A percentile compares a stretch with the other conserved stretches of the same genome.
phyloP scores from a whole-genome alignment of 2,329 filamentous ascomycete species.

The Lasiodiplodia citricola region DNA sequence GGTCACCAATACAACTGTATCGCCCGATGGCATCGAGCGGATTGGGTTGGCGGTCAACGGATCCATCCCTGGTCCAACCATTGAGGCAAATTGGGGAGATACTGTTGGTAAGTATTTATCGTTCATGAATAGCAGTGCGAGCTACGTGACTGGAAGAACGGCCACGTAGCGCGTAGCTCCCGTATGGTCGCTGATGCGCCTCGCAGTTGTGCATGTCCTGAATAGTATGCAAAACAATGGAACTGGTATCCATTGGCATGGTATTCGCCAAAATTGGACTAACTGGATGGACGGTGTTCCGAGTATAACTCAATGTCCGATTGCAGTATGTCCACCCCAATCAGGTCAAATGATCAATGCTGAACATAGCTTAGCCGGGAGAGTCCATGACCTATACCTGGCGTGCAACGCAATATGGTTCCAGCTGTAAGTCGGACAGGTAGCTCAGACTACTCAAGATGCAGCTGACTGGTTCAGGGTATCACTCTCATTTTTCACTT shows the following conservation, averaged over 20 bases:
- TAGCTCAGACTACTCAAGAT: not conserved
- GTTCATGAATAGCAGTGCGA: not conserved
- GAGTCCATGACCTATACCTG: slow-evolving; percentile 50
- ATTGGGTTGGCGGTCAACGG: slow-evolving; percentile 79
- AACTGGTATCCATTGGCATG: slow-evolving; percentile 71
- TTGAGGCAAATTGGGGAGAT: slow-evolving; percentile 68
- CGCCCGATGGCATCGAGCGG: slow-evolving; percentile 72
- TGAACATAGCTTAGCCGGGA: slow-evolving; percentile 31
- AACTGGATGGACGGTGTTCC: slow-evolving; percentile 73
- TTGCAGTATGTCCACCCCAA: slow-evolving; percentile 45
- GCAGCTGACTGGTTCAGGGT: slow-evolving; percentile 51
- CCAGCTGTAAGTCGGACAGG: slow-evolving; percentile 32
- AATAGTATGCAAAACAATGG: slow-evolving; percentile 67
- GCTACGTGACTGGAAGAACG: no score
- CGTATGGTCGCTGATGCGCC: not conserved
- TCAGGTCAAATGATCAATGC: not conserved
- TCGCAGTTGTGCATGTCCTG: slow-evolving; percentile 58
- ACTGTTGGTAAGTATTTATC: slow-evolving; percentile 33
- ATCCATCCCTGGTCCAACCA: slow-evolving; percentile 73
- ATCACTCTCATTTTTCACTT: slow-evolving; percentile 65
- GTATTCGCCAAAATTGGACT: slow-evolving; percentile 71
- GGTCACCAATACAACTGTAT: slow-evolving; percentile 56
- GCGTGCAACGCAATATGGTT: slow-evolving; percentile 60
- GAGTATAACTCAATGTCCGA: slow-evolving; percentile 70
- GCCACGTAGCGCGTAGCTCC: not conserved